A percentile compares a stretch with the other conserved stretches of the same genome.
Evolutionary conservation across 2,329 filamentous ascomycete species (phyloP).

Genomic region (Apiospora phragmitis): DNA sequence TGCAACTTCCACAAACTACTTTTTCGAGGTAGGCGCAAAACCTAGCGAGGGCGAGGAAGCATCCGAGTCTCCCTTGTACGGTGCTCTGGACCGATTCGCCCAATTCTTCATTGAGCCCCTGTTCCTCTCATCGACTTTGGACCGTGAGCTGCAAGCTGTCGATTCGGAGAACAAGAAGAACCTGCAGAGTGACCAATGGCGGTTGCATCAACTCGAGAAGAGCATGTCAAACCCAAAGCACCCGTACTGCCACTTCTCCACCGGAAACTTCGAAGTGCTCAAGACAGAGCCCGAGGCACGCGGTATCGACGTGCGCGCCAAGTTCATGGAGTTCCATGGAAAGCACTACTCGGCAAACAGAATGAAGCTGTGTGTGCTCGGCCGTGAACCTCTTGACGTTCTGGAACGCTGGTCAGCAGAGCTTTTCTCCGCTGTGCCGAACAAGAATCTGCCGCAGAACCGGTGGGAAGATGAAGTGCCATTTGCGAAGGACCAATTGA

Average conservation of each 20-base stretch:
- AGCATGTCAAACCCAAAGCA: constrained; percentile 84
- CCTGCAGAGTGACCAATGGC: constrained; percentile 85
- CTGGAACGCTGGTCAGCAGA: constrained; percentile 83
- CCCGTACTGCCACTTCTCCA: constrained; percentile 89
- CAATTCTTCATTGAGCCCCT: constrained; percentile 84
- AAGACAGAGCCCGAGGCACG: constrained; percentile 78
- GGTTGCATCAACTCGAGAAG: constrained; percentile 84
- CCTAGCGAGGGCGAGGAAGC: constrained; percentile 61
- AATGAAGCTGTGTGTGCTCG: constrained; percentile 89
- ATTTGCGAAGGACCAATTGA: constrained; percentile 49
- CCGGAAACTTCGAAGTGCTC: constrained; percentile 82
- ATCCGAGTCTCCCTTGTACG: constrained; percentile 64
- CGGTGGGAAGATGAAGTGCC: constrained; percentile 54
- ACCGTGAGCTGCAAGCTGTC: constrained; percentile 84
- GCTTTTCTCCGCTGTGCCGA: constrained; percentile 78
- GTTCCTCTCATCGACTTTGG: constrained; percentile 81
- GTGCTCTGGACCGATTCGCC: constrained; percentile 85
- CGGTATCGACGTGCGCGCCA: constrained; percentile 82
- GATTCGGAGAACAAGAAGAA: constrained; percentile 99
- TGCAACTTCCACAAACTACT: constrained; percentile 94
- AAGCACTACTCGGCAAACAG: constrained; percentile 90
- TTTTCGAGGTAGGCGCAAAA: constrained; percentile 89
- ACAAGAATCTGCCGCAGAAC: constrained; percentile 72
- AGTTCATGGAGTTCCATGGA: constrained; percentile 90
- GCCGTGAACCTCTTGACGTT: constrained; percentile 77